Conservation (phyloP, 169 alveolate species). For the Plasmodium cynomolgi region DNA sequence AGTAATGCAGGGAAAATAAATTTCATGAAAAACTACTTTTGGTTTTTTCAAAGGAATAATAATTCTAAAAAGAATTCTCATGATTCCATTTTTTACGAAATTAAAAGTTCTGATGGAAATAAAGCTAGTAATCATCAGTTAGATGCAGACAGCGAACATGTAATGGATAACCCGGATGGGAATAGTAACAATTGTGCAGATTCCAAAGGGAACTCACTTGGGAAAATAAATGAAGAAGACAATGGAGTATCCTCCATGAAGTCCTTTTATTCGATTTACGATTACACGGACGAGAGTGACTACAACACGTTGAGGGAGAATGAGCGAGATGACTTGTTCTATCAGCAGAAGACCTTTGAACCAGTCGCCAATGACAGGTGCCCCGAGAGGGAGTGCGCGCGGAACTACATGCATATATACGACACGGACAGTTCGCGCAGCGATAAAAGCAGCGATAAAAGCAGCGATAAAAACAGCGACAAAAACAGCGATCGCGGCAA, state of each 20-base stretch:
- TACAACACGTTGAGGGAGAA: not conserved
- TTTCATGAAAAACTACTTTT: constrained; percentile 5
- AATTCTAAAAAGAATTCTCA: not conserved
- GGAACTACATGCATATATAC: constrained; percentile 42
- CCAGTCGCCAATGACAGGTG: not conserved
- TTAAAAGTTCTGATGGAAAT: constrained; percentile 13
- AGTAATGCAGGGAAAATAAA: not conserved
- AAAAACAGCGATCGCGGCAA: not conserved
- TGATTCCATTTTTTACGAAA: constrained; percentile 45
- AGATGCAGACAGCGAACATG: not conserved
- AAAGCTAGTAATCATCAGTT: not conserved
- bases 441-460: not conserved
- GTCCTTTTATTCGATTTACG: constrained; percentile 64
- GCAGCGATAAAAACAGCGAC: not conserved
- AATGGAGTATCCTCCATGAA: constrained; percentile 16
- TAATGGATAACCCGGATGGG: not conserved
- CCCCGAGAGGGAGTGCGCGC: not conserved
- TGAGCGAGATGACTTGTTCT: not conserved
- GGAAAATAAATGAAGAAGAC: not conserved
- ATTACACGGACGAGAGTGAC: constrained; percentile 60
- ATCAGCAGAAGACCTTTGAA: not conserved
- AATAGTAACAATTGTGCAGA: not conserved
- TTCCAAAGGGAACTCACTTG: not conserved
- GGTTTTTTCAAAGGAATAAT: not conserved
- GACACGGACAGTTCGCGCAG: constrained; percentile 13